Evolutionary conservation across 768 basidiomycete genomes (phyloP), one percentile per base, ranked within the genome.

Genomic region (Boletus pseudo-olivaceus): DNA sequence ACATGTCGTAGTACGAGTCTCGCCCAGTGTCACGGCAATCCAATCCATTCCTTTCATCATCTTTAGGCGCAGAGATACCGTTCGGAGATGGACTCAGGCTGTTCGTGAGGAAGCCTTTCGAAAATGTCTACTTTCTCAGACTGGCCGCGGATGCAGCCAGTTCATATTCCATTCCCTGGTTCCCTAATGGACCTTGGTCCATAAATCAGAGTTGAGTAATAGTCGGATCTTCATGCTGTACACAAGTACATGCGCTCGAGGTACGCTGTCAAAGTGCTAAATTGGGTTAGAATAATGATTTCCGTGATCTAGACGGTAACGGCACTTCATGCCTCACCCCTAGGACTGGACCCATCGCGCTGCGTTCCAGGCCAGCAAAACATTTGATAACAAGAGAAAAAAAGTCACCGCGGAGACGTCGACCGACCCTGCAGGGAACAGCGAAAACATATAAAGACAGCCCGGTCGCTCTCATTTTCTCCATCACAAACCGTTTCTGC

Each of bases 321-420:
- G 49, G 49, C 54, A 56, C 3, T 6, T 55, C 40, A 30, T 23
- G 23, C 46, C 54, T 51, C 44, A 55, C 45, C 34, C 43, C 34
- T 27, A 38, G 30, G 46, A 56, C 29, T 34, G 41, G 56, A 42
- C 44, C 33, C 49, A 20, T 14, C 7, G 12, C 7, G 27, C 37
- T n/a, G 46, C 37, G 47, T 44, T 58, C 57, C 54, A 58, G 57
- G 45, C 50, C 55, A 8, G 5, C 41, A 42, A 43, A 52, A 56
- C 9, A 44, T 32, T 17, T 1, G 10, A 52, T 46, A 44, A 52
- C 37, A 47, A 45, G 15, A 37, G 44, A 30, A 51, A 51, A 51
- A 30, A 26, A 4, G 46, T 26, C 19, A 53, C 35, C 20, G 9
- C 14, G 29, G 23, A 26, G 29, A 15, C 11, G 42, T 45, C 4